Evolutionary conservation across 2,329 filamentous ascomycete genomes (phyloP).

Genomic region (Pseudocercospora fijiensis): DNA sequence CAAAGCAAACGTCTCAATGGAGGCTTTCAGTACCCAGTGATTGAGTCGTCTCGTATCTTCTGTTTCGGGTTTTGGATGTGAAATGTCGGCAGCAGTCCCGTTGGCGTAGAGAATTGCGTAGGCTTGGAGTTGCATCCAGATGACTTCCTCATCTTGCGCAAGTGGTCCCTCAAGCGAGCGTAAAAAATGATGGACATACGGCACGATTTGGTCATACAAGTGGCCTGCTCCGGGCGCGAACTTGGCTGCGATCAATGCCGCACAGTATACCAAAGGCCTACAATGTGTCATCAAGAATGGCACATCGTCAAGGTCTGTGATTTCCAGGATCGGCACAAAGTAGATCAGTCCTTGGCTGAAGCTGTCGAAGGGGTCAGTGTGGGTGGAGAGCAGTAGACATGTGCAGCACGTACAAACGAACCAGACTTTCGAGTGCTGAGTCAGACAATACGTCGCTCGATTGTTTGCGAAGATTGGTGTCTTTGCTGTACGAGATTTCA

Average conservation of each 20-base stretch:
- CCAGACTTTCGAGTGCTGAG: neutral
- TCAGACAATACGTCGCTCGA: neutral
- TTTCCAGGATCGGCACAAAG: slow-evolving; percentile 6
- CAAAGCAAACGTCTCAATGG: slow-evolving; percentile 8
- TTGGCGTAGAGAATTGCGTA: slow-evolving; percentile 12
- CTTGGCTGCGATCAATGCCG: neutral
- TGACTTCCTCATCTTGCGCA: neutral
- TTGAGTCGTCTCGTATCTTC: slow-evolving; percentile 1
- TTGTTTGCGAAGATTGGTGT: neutral
- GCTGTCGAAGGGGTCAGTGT: neutral
- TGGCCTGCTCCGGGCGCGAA: neutral
- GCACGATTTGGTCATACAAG: neutral
- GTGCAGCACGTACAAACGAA: neutral
- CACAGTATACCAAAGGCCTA: slow-evolving; percentile 1
- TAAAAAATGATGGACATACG: slow-evolving; percentile 7
- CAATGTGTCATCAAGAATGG: neutral
- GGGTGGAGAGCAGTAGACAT: rapidly evolving
- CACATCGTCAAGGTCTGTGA: slow-evolving; percentile 6
- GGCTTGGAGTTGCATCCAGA: slow-evolving; percentile 14
- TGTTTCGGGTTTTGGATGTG: neutral
- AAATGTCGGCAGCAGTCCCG: slow-evolving; percentile 4
- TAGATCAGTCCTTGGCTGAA: slow-evolving; percentile 6
- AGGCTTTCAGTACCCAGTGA: slow-evolving; percentile 9
- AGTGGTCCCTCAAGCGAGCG: slow-evolving; percentile 6
- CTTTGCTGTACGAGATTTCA: neutral